phyloP scores from a whole-genome alignment of 2,329 filamentous ascomycete species.

The Talaromyces sp. region DNA sequence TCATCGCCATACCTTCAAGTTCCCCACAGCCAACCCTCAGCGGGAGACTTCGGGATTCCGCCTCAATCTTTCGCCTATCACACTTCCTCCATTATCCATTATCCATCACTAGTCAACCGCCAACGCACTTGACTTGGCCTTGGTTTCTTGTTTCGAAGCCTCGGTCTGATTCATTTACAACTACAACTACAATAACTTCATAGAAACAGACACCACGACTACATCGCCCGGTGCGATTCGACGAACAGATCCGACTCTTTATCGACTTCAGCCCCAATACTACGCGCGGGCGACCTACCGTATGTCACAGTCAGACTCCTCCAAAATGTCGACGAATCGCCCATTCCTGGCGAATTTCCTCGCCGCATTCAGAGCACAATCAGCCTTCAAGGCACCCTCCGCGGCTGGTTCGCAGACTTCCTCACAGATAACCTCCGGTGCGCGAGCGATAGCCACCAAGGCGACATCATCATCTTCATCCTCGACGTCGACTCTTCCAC shows the following conservation, averaged over 20 bases:
- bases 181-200: background rate
- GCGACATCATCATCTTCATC: slow-evolving; percentile 23
- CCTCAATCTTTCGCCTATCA: background rate
- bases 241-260: background rate
- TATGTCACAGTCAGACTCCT: slow-evolving; percentile 5
- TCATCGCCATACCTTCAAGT: background rate
- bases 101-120: background rate
- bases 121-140: slow-evolving; percentile 1
- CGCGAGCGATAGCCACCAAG: slow-evolving; percentile 50
- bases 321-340: slow-evolving; percentile 61
- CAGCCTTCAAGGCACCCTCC: slow-evolving; percentile 53
- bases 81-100: background rate
- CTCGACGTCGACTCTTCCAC: slow-evolving; percentile 29
- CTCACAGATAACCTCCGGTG: slow-evolving; percentile 38
- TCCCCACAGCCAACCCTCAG: background rate
- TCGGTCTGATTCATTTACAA: background rate
- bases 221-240: slow-evolving; percentile 2
- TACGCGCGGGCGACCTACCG: background rate
- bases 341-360: slow-evolving; percentile 67
- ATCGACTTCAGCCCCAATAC: background rate
- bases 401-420: slow-evolving; percentile 37
- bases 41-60: slow-evolving; percentile 12
- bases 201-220: background rate
- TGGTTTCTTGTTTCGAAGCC: background rate
- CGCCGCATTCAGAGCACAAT: slow-evolving; percentile 64